phyloP scores from a whole-genome alignment of 2,329 filamentous ascomycete genomes.

The Cadophora malorum region DNA sequence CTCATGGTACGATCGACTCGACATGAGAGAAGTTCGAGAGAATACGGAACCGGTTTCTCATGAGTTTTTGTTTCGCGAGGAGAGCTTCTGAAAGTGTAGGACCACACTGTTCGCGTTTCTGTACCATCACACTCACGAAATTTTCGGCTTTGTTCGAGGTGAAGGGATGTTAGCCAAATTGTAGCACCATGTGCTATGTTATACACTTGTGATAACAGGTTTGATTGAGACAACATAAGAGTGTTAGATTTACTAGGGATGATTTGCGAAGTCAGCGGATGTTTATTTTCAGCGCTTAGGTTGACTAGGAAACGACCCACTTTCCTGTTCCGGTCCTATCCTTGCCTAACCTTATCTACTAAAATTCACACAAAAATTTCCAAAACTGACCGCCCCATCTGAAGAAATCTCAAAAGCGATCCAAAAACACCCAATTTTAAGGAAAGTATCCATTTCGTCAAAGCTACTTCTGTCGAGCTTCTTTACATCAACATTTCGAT shows the following conservation, averaged over 20 bases:
- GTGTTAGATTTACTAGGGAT: background rate
- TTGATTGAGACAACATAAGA: background rate
- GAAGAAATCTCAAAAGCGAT: background rate
- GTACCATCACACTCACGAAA: too few relatives aligned
- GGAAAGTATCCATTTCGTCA: background rate
- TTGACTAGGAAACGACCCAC: slow-evolving; percentile 2
- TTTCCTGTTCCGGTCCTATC: slow-evolving; percentile 13
- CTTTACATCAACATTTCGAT: background rate
- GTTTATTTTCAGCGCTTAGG: slow-evolving; percentile 11
- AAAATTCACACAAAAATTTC: slow-evolving; percentile 15
- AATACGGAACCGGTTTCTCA: background rate
- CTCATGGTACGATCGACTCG: slow-evolving; percentile 4
- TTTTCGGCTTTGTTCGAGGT: too few relatives aligned
- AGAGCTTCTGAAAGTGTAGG: too few relatives aligned
- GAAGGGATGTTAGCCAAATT: too few relatives aligned
- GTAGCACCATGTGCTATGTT: too few relatives aligned
- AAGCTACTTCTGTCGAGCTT: background rate
- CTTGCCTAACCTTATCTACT: slow-evolving; percentile 1
- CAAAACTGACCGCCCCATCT: background rate
- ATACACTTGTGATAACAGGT: background rate
- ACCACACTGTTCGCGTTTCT: too few relatives aligned
- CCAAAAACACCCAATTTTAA: background rate
- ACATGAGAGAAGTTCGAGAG: background rate
- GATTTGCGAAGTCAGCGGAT: background rate
- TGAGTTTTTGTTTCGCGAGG: too few relatives aligned